Evolutionary conservation across 345 rosid species (phyloP), one percentile per base, ranked within the genome.

Genomic region (Melastoma malabathricum): DNA sequence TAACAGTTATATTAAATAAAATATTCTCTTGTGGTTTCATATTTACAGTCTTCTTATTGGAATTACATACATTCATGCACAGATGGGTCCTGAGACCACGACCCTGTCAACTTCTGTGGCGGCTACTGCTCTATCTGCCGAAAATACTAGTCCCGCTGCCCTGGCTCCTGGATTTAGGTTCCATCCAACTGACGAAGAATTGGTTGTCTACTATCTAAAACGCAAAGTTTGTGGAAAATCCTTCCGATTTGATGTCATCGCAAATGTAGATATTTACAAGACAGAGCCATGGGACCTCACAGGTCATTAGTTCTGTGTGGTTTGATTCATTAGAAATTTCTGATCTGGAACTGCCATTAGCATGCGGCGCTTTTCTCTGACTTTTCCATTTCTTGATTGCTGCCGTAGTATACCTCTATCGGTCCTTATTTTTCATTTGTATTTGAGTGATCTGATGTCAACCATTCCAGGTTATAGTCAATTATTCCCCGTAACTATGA

Each of bases 131-230:
- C 52, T 46, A 19, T 50, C 62, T 25, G 48, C 54, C 46, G 47
- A 47, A 9, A 23, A 41, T 46, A 44, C 55, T 17, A 25, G 49
- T 41, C 15, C 54, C 23, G 71, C 93, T 13, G 74, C 94, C 10
- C 74, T 86, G 66, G 97, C 90, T 38, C 97, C 97, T 18, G 97
- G 97, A 13, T 86, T 86, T 43, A 77, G 97, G 69, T 89, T 89
- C 61, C 97, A 89, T 47, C 97, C 97, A 0, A 86, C 95, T 2
- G 97, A 81, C n/a, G 96, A 89, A 59, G 96, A 89, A 58, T 73
- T 86, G 16, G 84, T 81, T 12, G 75, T 78, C 49, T 86, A 86
- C 66, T 86, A 83, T 80, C 74, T 89, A 72, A 89, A 83, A 70
- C 67, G 94, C 56, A 85, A 86, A 88, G 78, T 86, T 68, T 56